Percentiles rank a stretch among this genome's conserved stretches.
Conservation (phyloP, 1,284 basidiomycete species). For the Ceratobasidium sp. region DNA sequence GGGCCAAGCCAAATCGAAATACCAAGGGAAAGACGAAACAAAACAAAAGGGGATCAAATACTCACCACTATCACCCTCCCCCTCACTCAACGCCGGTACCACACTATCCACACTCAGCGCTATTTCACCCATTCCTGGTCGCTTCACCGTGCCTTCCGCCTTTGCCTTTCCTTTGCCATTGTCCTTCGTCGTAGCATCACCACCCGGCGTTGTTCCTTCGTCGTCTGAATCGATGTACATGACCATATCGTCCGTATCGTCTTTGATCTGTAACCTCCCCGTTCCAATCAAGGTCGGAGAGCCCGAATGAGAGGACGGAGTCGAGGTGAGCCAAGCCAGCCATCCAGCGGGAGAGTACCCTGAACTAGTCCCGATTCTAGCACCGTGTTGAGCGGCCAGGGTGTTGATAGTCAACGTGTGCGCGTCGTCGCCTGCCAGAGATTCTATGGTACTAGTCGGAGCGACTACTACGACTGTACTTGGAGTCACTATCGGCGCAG, state of each 20-base stretch:
- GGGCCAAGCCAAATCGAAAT: background rate
- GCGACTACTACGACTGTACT: background rate
- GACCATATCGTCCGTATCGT: slow-evolving; percentile 22
- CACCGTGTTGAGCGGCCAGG: slow-evolving; percentile 34
- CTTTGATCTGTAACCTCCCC: slow-evolving; percentile 12
- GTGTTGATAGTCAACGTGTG: slow-evolving; percentile 15
- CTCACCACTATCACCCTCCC: slow-evolving; percentile 26
- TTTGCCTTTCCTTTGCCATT: slow-evolving; percentile 12
- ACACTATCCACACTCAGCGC: slow-evolving; percentile 33
- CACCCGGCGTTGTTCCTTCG: slow-evolving; percentile 1
- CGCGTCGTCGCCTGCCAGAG: background rate
- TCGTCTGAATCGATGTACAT: slow-evolving; percentile 42
- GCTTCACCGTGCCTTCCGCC: background rate
- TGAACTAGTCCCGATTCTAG: background rate
- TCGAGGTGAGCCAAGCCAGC: slow-evolving; percentile 28
- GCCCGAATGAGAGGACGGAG: background rate
- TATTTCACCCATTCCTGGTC: slow-evolving; percentile 5
- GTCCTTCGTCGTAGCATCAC: background rate
- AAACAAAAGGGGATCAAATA: slow-evolving; percentile 22
- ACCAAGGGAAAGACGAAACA: background rate
- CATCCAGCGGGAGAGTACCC: slow-evolving; percentile 35
- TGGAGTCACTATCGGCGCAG: background rate
- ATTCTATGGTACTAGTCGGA: background rate
- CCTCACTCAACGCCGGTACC: slow-evolving; percentile 10
- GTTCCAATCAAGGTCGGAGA: background rate